Conservation (phyloP, 805 yeast genomes). For the Candida ipomoeae region DNA sequence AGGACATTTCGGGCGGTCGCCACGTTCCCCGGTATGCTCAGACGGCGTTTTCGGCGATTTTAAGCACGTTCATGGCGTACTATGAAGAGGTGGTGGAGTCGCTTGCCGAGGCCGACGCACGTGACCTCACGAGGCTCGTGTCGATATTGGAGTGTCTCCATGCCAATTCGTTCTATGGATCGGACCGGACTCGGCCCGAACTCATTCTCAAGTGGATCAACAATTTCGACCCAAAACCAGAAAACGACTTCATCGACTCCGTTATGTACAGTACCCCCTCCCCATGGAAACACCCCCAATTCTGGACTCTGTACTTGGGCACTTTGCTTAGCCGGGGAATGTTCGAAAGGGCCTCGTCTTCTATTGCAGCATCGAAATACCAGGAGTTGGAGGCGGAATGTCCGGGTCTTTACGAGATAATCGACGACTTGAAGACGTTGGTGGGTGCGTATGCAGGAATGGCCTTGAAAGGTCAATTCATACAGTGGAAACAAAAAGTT, state of each 20-base stretch:
- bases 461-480: constrained; percentile 38
- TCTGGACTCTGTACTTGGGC: constrained; percentile 60
- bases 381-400: constrained; percentile 29
- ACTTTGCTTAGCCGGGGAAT: constrained; percentile 60
- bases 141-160: constrained; percentile 56
- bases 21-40: constrained; percentile 13
- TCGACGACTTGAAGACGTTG: constrained; percentile 39
- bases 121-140: constrained; percentile 33
- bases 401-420: constrained; percentile 32
- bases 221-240: constrained; percentile 65
- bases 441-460: constrained; percentile 39
- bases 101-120: constrained; percentile 24
- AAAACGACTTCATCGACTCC: constrained; percentile 44
- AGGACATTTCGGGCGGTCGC: constrained; percentile 11
- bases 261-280: constrained; percentile 41
- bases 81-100: constrained; percentile 21
- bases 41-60: constrained; percentile 26
- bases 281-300: constrained; percentile 48
- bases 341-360: constrained; percentile 50
- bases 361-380: constrained; percentile 42
- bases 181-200: constrained; percentile 39
- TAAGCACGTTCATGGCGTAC: not conserved
- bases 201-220: constrained; percentile 61
- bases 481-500: constrained; percentile 47
- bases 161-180: constrained; percentile 43